Conservation (phyloP, 2,329 filamentous ascomycete genomes). For the Orbilia javanica region DNA sequence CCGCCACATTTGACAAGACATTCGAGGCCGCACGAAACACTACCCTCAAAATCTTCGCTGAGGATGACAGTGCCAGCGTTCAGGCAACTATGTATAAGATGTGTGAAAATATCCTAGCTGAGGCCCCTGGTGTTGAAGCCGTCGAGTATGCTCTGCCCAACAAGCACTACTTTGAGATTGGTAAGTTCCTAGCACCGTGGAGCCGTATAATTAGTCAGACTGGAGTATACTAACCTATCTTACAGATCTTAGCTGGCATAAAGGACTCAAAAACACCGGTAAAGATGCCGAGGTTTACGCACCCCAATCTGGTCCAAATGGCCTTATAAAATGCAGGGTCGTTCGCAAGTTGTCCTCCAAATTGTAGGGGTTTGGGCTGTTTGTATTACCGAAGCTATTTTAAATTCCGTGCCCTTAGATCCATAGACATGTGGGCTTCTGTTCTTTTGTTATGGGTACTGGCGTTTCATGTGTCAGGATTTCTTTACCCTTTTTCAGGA, state of each 20-base stretch:
- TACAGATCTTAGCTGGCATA: slow-evolving; percentile 93
- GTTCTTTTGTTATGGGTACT: not conserved
- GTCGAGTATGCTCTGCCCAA: slow-evolving; percentile 91
- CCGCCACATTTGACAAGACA: slow-evolving; percentile 78
- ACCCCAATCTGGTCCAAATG: slow-evolving; percentile 92
- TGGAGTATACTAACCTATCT: slow-evolving; percentile 55
- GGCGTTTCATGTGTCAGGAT: slow-evolving; percentile 5
- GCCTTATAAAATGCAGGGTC: slow-evolving; percentile 94
- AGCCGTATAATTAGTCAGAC: not conserved
- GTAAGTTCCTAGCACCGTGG: slow-evolving; percentile 68
- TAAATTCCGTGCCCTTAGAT: not conserved
- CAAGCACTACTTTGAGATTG: slow-evolving; percentile 98
- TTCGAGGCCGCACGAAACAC: slow-evolving; percentile 83
- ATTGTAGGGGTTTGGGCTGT: slow-evolving; percentile 62
- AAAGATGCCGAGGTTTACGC: slow-evolving; percentile 95
- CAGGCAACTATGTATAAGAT: slow-evolving; percentile 99
- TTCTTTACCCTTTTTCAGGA: not conserved
- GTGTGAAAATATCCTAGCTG: slow-evolving; percentile 84
- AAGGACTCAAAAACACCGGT: slow-evolving; percentile 93
- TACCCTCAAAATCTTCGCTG: slow-evolving; percentile 91
- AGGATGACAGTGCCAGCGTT: slow-evolving; percentile 90
- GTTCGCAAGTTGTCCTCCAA: slow-evolving; percentile 70
- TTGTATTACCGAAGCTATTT: not conserved
- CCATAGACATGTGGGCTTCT: not conserved
- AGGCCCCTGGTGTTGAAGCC: slow-evolving; percentile 76